Evolutionary conservation across 768 basidiomycete genomes (phyloP), one percentile per base, ranked within the genome.

Genomic region (Mycena galericulata): DNA sequence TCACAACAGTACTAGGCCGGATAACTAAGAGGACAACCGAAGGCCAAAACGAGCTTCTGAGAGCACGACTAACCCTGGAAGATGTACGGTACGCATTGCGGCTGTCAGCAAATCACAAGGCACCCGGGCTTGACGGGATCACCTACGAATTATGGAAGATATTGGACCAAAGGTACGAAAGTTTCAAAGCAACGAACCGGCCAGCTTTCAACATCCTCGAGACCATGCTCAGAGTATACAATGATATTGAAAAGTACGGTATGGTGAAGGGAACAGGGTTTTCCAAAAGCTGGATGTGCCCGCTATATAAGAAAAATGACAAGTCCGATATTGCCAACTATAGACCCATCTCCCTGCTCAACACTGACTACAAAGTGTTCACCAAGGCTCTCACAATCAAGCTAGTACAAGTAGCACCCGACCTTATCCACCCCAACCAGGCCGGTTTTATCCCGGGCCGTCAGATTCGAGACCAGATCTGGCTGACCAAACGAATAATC

Each of bases 351-450:
- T 43, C 41, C 9, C 17, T 43, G 17, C 41, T 43, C 9, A 43
- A 43, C 17, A 43, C 41, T 8, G 41, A 43, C 41, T 43, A 43
- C 41, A 43, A 43, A 17, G 18, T 43, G 15, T 54, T 72, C 29
- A 69, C 68, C 2, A 72, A 72, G 50, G 67, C 68, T 14, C 64
- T 72, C 18, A 30, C 63, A 4, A 3, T 72, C 12, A 68, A 65
- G 41, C 56, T 72, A 11, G 67, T 67, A 4, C 17, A 53, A 5
- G 40, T 64, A 7, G 67, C 62, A 12, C 70, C 67, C 0, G 24
- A 36, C 1, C 45, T 75, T 0, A 70, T 79, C 0, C 77, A 78
- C 62, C 32, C 29, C 0, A 60, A 73, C 51, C 80, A 80, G 57
- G 67, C 41, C 14, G 41, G 41, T 5, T 43, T 43, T 18, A n/a